Evolutionary conservation across 495 filamentous ascomycete species (phyloP), one percentile per base, ranked within the genome.

Genomic region (Penicillium antarcticum): DNA sequence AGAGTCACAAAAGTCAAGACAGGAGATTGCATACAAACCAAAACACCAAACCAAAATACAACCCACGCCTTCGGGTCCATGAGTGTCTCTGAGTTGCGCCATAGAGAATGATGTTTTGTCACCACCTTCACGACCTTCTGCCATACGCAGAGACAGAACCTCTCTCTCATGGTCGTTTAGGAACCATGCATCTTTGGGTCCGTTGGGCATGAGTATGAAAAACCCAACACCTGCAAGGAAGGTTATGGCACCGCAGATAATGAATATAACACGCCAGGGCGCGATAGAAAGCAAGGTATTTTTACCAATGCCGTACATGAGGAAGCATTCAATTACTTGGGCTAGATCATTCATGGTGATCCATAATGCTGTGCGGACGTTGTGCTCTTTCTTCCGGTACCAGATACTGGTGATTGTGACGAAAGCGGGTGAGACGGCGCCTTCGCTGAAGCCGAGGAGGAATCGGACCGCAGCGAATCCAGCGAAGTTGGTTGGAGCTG

Each of bases 61-160:
- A 81, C 70, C 70, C 78, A 86, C 14, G 82, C 63, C 57, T 86
- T 87, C 31, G 75, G 58, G 56, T 88, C 85, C 4, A 72, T 12
- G 11, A 79, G 24, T 1, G 80, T 70, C 53, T 87, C 85, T 66
- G 5, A 85, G 60, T 59, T 87, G 85, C 29, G 68, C 57, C 9
- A 58, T 51, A 46, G 84, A 85, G 52, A 87, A 66, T 18, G 68
- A 65, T 4, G 76, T 77, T 43, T 80, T 81, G 62, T 86, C 82
- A 18, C 84, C 74, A 18, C 83, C 83, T 1, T 82, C 83, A 42
- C 76, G 73, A 48, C 86, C 82, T 4, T 65, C 60, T 13, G 79
- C 69, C 40, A 86, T 76, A 4, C 83, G 72, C 31, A 77, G 70
- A 7, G 80, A 68, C 35, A 82, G 72, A 24, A 85, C 54, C 36